phyloP scores from a whole-genome alignment of 768 basidiomycete species.

The Termitomyces heimii region DNA sequence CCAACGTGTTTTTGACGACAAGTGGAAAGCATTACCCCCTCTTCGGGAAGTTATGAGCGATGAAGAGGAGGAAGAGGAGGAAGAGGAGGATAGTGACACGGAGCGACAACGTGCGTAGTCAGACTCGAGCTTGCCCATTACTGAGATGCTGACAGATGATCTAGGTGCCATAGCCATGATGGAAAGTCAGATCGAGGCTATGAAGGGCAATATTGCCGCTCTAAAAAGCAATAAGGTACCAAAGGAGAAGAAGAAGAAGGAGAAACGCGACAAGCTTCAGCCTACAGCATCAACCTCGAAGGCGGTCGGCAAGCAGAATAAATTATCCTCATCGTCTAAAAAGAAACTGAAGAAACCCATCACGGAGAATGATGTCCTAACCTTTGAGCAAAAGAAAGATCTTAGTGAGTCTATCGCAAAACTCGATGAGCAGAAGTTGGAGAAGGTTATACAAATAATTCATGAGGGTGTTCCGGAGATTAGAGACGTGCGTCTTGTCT shows the following conservation, averaged over 20 bases:
- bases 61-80: constrained; percentile 63
- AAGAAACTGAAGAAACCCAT: constrained; percentile 64
- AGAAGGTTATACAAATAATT: constrained; percentile 92
- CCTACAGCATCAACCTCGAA: constrained; percentile 65
- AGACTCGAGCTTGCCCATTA: not conserved
- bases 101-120: constrained; percentile 62
- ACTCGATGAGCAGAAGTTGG: constrained; percentile 78
- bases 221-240: constrained; percentile 49
- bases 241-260: constrained; percentile 70
- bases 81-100: constrained; percentile 63
- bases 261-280: constrained; percentile 43
- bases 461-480: constrained; percentile 92
- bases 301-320: constrained; percentile 41
- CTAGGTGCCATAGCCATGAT: constrained; percentile 69
- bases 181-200: constrained; percentile 77
- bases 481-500: constrained; percentile 63
- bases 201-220: constrained; percentile 62
- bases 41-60: constrained; percentile 49
- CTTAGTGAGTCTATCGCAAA: constrained; percentile 89
- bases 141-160: constrained; percentile 17
- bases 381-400: constrained; percentile 98
- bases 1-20: constrained; percentile 87
- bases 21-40: constrained; percentile 77
- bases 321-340: constrained; percentile 35
- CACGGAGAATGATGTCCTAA: constrained; percentile 76